Evolutionary conservation across 371 early-diverging fungal species (phyloP).

Genomic region (Mucor saturninus): DNA sequence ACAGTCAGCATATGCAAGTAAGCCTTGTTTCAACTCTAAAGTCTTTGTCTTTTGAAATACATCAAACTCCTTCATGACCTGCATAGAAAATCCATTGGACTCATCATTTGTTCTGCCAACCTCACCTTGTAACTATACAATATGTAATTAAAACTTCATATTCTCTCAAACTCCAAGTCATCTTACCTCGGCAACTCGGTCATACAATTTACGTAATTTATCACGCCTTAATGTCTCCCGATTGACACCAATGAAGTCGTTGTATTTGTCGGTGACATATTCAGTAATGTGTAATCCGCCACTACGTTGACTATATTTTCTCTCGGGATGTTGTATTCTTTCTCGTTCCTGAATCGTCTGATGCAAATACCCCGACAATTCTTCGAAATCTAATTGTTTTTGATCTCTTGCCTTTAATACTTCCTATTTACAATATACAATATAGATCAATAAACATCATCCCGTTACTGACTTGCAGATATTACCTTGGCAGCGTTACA

Average conservation of each 20-base stretch:
- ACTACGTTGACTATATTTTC: conserved; percentile 18
- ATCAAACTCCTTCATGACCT: conserved; percentile 81
- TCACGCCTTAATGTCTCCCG: conserved; percentile 79
- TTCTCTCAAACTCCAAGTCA: neutral
- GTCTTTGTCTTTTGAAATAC: conserved; percentile 79
- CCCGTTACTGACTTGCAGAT: neutral
- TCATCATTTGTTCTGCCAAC: conserved; percentile 74
- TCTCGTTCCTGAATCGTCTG: conserved; percentile 68
- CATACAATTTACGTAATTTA: conserved; percentile 72
- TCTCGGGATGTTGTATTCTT: conserved; percentile 54
- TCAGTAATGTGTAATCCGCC: conserved; percentile 68
- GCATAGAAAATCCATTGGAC: conserved; percentile 74
- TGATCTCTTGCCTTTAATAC: conserved; percentile 88
- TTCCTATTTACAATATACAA: conserved; percentile 40
- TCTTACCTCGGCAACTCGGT: conserved; percentile 74
- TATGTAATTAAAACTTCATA: neutral
- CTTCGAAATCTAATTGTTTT: conserved; percentile 94
- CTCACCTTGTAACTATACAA: conserved; percentile 73
- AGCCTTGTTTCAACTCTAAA: conserved; percentile 77
- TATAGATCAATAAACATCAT: neutral
- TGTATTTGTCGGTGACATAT: conserved; percentile 85
- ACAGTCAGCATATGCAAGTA: conserved; percentile 74
- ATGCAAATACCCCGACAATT: conserved; percentile 76
- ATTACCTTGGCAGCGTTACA: conserved; percentile 86
- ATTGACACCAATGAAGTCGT: conserved; percentile 89